These are phyloP conservation scores for Beauveria rudraprayagi DNA, from an alignment of 2,329 filamentous ascomycete species.

Conservation along the genomic window DNA sequence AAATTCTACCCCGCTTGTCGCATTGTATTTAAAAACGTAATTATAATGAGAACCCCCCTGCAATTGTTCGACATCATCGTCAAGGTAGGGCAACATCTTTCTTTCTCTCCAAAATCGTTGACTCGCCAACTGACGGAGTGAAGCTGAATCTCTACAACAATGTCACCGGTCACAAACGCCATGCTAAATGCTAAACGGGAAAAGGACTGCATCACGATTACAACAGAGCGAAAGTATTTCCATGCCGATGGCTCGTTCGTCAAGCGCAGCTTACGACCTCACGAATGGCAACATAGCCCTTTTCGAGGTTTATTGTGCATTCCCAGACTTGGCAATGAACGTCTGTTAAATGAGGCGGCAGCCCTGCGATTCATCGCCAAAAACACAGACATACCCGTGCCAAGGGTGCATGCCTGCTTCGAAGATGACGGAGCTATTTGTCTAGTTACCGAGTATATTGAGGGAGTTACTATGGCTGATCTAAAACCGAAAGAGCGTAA, in stretches of 20 bases:
- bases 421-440: slow-evolving; percentile 15
- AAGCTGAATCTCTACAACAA: not conserved
- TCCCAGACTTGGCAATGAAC: slow-evolving; percentile 14
- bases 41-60: too few species aligned
- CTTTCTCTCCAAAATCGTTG: not conserved
- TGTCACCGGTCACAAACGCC: slow-evolving; percentile 11
- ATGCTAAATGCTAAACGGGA: slow-evolving; percentile 10
- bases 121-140: not conserved
- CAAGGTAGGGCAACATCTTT: not conserved
- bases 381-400: slow-evolving; percentile 16
- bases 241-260: slow-evolving; percentile 7
- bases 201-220: slow-evolving; percentile 7
- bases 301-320: slow-evolving; percentile 3
- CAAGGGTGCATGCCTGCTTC: slow-evolving; percentile 16
- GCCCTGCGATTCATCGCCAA: slow-evolving; percentile 13
- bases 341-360: slow-evolving; percentile 16
- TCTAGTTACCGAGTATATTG: slow-evolving; percentile 14
- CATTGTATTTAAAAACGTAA: too few species aligned
- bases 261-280: slow-evolving; percentile 13
- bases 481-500: slow-evolving; percentile 11
- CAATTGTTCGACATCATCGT: too few species aligned
- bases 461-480: slow-evolving; percentile 14
- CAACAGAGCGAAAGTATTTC: slow-evolving; percentile 12
- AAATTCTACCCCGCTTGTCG: too few species aligned
- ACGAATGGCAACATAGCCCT: slow-evolving; percentile 14